Evolutionary conservation across 352 stramenopile species (phyloP).

Genomic region (Phytophthora foliorum): DNA sequence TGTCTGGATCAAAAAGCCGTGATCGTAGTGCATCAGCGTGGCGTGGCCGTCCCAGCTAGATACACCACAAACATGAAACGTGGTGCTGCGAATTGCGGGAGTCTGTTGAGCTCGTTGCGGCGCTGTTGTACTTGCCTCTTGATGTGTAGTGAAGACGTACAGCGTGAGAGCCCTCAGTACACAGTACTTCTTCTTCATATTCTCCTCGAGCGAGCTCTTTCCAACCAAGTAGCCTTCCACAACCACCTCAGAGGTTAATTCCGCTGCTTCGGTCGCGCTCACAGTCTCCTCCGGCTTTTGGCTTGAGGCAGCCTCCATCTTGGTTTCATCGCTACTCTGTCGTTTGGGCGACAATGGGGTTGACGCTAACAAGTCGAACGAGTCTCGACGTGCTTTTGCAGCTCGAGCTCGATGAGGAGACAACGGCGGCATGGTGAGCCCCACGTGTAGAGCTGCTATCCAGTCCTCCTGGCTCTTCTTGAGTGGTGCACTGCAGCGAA

Average conservation of each 20-base stretch:
- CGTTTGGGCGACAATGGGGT: conserved; percentile 28
- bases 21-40: conserved; percentile 71
- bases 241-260: conserved; percentile 24
- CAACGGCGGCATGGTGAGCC: conserved; percentile 78
- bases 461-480: conserved; percentile 74
- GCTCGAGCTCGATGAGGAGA: conserved; percentile 75
- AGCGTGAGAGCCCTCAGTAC: conserved; percentile 55
- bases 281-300: conserved; percentile 1
- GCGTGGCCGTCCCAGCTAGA: conserved; percentile 75
- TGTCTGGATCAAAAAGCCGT: conserved; percentile 80
- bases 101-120: not conserved
- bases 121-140: conserved; percentile 31
- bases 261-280: not conserved
- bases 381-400: conserved; percentile 72
- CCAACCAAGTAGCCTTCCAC: conserved; percentile 72
- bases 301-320: conserved; percentile 1
- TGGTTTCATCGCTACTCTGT: conserved; percentile 19
- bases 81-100: conserved; percentile 3
- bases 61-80: conserved; percentile 51
- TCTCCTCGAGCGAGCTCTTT: conserved; percentile 44
- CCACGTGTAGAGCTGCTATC: conserved; percentile 77
- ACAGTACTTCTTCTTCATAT: conserved; percentile 77
- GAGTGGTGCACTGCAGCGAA: conserved; percentile 71
- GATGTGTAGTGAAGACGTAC: conserved; percentile 54
- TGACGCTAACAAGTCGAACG: conserved; percentile 67